These are phyloP conservation scores for Apiospora aurea DNA, from an alignment of 2,329 filamentous ascomycete species.

Conservation along the genomic window DNA sequence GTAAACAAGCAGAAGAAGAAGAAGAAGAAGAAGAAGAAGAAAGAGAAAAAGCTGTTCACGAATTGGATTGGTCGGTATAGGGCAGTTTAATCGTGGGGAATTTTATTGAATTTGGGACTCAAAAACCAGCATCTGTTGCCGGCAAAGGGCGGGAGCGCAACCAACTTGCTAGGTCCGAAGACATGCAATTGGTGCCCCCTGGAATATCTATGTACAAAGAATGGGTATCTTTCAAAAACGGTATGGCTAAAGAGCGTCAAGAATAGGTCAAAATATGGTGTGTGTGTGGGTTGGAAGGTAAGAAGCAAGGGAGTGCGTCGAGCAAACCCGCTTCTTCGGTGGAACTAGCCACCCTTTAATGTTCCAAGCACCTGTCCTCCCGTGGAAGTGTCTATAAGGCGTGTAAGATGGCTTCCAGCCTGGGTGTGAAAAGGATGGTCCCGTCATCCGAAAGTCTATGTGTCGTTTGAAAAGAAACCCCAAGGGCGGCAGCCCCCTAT, in stretches of 20 bases:
- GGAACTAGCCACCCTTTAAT: conserved; percentile 15
- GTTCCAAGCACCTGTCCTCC: background rate
- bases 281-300: background rate
- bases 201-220: conserved; percentile 24
- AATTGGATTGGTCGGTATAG: background rate
- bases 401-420: background rate
- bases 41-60: background rate
- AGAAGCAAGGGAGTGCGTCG: conserved; percentile 16
- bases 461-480: conserved; percentile 10
- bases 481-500: conserved; percentile 6
- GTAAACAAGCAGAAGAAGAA: background rate
- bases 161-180: background rate
- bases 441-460: conserved; percentile 8
- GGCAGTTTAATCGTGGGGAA: background rate
- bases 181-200: background rate
- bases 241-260: conserved; percentile 13
- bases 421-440: background rate
- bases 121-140: conserved; percentile 3
- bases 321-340: conserved; percentile 16
- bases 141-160: background rate
- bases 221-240: conserved; percentile 14
- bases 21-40: too few relatives aligned
- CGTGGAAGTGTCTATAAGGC: background rate
- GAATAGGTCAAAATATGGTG: background rate
- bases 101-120: background rate